Conservation (phyloP, 306 rosid species). For the Ormosia emarginata region DNA sequence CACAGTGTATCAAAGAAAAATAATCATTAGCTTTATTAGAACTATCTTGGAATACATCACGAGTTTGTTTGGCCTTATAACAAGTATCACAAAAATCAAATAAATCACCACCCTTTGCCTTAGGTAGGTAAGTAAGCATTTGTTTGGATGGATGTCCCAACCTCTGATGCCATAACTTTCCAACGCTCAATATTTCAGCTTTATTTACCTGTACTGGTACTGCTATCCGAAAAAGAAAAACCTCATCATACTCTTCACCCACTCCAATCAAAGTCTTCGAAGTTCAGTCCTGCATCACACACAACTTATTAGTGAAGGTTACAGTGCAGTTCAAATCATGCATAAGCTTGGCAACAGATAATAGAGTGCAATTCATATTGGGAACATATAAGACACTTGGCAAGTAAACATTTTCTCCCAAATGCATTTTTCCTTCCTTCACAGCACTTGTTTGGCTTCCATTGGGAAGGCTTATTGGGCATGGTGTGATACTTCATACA, state of each 20-base stretch:
- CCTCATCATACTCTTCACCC: background rate
- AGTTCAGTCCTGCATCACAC: background rate
- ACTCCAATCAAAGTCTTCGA: background rate
- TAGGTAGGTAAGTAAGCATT: background rate
- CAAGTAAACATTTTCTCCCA: background rate
- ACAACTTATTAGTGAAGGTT: background rate
- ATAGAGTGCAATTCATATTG: background rate
- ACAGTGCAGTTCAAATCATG: background rate
- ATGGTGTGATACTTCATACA: background rate
- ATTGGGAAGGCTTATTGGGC: too few species aligned
- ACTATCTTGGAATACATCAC: background rate
- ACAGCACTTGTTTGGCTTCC: too few species aligned
- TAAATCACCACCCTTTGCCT: background rate
- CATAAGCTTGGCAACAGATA: background rate
- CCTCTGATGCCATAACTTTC: background rate
- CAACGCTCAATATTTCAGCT: background rate
- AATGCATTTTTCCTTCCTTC: background rate
- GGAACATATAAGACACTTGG: background rate
- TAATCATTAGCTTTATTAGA: background rate
- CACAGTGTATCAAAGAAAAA: background rate
- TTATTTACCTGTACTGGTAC: background rate
- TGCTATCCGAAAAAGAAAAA: background rate
- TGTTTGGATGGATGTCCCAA: background rate
- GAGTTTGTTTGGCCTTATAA: background rate
- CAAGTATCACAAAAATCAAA: background rate